These are phyloP conservation scores for Escovopsis weberi DNA, from an alignment of 2,329 filamentous ascomycete genomes.

Conservation along the genomic window DNA sequence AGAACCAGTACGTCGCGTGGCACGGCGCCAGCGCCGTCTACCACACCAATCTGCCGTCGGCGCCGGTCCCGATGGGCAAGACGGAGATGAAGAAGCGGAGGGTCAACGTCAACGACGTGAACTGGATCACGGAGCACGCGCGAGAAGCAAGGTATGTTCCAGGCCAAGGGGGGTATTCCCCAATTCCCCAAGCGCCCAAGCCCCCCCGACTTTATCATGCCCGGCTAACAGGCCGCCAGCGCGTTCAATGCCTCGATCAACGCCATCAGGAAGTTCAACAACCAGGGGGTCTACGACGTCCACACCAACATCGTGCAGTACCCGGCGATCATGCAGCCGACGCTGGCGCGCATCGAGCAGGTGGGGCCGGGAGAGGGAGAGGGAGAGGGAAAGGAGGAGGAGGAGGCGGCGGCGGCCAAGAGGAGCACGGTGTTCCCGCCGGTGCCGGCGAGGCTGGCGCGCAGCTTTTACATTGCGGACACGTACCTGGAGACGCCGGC, in stretches of 20 bases:
- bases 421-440: slow-evolving; percentile 29
- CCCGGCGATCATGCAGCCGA: slow-evolving; percentile 78
- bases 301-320: slow-evolving; percentile 90
- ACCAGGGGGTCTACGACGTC: slow-evolving; percentile 74
- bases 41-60: slow-evolving; percentile 63
- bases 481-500: slow-evolving; percentile 37
- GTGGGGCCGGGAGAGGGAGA: slow-evolving; percentile 33
- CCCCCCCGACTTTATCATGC: no score
- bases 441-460: slow-evolving; percentile 32
- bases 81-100: slow-evolving; percentile 69
- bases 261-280: slow-evolving; percentile 51
- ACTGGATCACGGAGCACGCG: slow-evolving; percentile 95
- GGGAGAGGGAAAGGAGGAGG: no score
- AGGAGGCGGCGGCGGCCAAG: slow-evolving; percentile 6
- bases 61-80: slow-evolving; percentile 64
- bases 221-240: slow-evolving; percentile 28
- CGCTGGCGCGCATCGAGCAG: slow-evolving; percentile 69
- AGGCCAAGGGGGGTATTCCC: slow-evolving; percentile 2
- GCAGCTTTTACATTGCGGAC: slow-evolving; percentile 44
- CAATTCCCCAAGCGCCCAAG: background rate
- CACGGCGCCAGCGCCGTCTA: slow-evolving; percentile 94
- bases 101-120: slow-evolving; percentile 79
- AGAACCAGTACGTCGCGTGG: slow-evolving; percentile 98
- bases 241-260: slow-evolving; percentile 70
- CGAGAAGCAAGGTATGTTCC: slow-evolving; percentile 63